Conservation (phyloP, 1,139 yeast genomes). For the Waltiozyma sp. region DNA sequence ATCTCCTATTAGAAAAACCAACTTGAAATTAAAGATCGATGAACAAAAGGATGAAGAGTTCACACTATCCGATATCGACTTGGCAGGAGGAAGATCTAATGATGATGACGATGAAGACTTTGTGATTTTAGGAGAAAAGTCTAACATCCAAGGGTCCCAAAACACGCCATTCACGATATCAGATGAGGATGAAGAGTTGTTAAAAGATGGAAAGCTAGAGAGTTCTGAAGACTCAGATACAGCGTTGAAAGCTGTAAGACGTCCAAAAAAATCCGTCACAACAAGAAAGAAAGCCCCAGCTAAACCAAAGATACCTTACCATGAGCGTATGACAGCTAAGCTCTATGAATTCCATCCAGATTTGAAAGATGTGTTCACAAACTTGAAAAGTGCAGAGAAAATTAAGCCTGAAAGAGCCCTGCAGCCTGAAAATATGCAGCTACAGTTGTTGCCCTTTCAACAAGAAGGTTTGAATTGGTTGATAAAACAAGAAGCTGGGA, state of each 20-base stretch:
- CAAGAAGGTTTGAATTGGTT: slow-evolving; percentile 91
- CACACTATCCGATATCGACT: slow-evolving; percentile 6
- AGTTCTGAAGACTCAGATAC: slow-evolving; percentile 7
- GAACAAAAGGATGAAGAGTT: slow-evolving; percentile 21
- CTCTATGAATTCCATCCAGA: slow-evolving; percentile 72
- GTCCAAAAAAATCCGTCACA: slow-evolving; percentile 12
- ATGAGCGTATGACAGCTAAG: slow-evolving; percentile 52
- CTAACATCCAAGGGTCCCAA: not conserved
- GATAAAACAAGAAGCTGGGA: slow-evolving; percentile 64
- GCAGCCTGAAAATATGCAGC: slow-evolving; percentile 74
- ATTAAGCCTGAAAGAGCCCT: slow-evolving; percentile 48
- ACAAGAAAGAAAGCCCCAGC: slow-evolving; percentile 17
- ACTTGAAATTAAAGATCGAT: slow-evolving; percentile 20
- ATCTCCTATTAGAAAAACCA: slow-evolving; percentile 9
- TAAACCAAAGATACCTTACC: slow-evolving; percentile 55
- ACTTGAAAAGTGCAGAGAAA: slow-evolving; percentile 38
- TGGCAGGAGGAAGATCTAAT: slow-evolving; percentile 9
- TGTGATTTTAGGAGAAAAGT: slow-evolving; percentile 8
- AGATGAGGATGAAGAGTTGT: slow-evolving; percentile 8
- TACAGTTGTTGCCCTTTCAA: slow-evolving; percentile 78
- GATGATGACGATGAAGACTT: slow-evolving; percentile 12
- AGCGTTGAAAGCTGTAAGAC: slow-evolving; percentile 13
- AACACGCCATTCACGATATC: slow-evolving; percentile 5
- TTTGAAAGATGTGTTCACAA: slow-evolving; percentile 58
- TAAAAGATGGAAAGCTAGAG: slow-evolving; percentile 10